These are phyloP conservation scores for Plectranthus barbatus DNA, from an alignment of 257 asterid genomes.

Conservation along the genomic window DNA sequence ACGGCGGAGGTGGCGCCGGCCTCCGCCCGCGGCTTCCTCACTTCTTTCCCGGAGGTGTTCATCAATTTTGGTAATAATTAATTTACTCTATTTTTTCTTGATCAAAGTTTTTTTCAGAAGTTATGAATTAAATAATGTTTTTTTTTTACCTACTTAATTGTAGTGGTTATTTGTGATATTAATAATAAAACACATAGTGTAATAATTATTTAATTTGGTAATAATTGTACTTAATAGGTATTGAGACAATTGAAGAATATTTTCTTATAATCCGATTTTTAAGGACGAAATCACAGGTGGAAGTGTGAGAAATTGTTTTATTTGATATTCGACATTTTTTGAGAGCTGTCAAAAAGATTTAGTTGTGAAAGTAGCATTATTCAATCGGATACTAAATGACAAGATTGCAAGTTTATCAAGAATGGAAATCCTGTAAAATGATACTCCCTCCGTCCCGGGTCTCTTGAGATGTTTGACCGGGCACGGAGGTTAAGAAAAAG, in stretches of 20 bases:
- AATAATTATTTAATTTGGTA: no score
- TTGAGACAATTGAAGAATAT: not conserved
- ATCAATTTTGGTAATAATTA: slow-evolving; percentile 52
- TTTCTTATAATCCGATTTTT: not conserved
- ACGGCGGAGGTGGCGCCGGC: slow-evolving; percentile 95
- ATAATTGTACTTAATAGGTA: no score
- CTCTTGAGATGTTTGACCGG: no score
- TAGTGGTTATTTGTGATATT: no score
- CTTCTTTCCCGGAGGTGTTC: slow-evolving; percentile 92
- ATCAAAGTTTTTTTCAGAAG: no score
- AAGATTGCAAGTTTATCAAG: not conserved
- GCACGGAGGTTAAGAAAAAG: no score
- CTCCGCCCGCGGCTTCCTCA: slow-evolving; percentile 73
- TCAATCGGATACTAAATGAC: not conserved
- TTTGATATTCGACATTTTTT: not conserved
- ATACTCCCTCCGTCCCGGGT: no score
- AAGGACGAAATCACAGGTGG: not conserved
- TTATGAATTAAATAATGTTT: no score
- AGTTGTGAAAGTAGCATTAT: not conserved
- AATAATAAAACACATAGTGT: no score
- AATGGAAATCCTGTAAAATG: no score
- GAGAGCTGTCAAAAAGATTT: not conserved
- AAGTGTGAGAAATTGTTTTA: not conserved
- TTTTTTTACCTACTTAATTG: no score
- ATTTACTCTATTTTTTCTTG: no score